A percentile compares a stretch with the other conserved stretches of the same genome.
phyloP scores from a whole-genome alignment of 2,329 filamentous ascomycete genomes.

The Talaromyces sp. region DNA sequence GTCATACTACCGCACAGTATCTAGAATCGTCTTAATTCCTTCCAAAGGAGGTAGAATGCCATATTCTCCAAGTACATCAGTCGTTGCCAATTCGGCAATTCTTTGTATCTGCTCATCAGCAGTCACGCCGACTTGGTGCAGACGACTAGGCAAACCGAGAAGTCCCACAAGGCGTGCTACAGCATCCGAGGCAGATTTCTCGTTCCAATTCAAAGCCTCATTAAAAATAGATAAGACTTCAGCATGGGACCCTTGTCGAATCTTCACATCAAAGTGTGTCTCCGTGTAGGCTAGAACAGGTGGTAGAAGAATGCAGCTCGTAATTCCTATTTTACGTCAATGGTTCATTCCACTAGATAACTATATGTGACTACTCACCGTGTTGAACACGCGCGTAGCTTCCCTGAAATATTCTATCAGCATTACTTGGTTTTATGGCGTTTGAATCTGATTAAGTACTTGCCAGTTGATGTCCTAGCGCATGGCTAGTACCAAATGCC shows the following conservation, averaged over 20 bases:
- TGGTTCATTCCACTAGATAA: not conserved
- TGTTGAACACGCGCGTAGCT: not conserved
- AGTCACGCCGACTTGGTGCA: slow-evolving; percentile 3
- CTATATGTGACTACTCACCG: not conserved
- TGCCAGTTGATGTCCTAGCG: slow-evolving; percentile 4
- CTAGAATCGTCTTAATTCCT: slow-evolving; percentile 22
- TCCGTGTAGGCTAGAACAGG: slow-evolving; percentile 1
- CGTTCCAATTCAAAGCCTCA: slow-evolving; percentile 9
- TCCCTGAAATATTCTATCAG: not conserved
- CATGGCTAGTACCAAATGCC: slow-evolving; percentile 3
- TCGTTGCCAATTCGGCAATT: not conserved
- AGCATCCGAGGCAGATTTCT: slow-evolving; percentile 24
- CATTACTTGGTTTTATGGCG: not conserved
- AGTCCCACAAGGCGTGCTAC: slow-evolving; percentile 14
- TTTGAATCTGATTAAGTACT: not conserved
- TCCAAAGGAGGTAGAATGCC: not conserved
- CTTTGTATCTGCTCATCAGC: slow-evolving; percentile 1
- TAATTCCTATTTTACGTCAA: not conserved
- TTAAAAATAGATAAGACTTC: slow-evolving; percentile 3
- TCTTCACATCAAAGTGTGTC: not conserved
- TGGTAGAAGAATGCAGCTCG: slow-evolving; percentile 1
- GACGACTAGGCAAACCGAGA: slow-evolving; percentile 8
- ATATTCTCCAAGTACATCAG: slow-evolving; percentile 15
- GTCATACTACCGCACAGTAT: slow-evolving; percentile 19
- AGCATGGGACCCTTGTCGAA: not conserved